Conservation (phyloP, 2,329 filamentous ascomycete species). For the Claviceps monticola region DNA sequence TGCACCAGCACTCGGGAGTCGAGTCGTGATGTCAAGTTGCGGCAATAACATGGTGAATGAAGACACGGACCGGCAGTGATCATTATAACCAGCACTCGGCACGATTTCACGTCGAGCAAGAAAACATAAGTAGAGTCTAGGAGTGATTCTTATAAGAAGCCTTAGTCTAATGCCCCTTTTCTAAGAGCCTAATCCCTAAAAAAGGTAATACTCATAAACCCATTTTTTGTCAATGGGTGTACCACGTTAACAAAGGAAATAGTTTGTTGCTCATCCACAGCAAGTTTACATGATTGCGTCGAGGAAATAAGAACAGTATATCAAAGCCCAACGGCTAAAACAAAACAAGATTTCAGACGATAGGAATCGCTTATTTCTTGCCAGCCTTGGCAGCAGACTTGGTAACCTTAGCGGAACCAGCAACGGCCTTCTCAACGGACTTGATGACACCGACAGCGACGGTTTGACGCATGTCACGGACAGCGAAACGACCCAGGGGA, state of each 20-base stretch:
- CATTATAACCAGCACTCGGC: too few relatives aligned
- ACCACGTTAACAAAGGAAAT: constrained; percentile 20
- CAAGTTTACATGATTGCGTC: constrained; percentile 29
- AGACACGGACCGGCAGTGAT: too few relatives aligned
- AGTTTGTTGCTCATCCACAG: constrained; percentile 29
- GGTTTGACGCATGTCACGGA: constrained; percentile 94
- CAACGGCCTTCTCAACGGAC: constrained; percentile 54
- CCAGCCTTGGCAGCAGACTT: constrained; percentile 59
- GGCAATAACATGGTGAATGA: too few relatives aligned
- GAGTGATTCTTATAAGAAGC: too few relatives aligned
- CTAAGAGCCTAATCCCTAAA: too few relatives aligned
- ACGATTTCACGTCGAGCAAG: too few relatives aligned
- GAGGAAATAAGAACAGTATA: constrained; percentile 28
- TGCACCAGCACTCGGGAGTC: too few relatives aligned
- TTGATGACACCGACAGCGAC: constrained; percentile 95
- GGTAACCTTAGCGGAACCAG: constrained; percentile 50
- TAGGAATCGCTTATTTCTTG: constrained; percentile 50
- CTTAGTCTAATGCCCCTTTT: too few relatives aligned
- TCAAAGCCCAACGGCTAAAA: constrained; percentile 13
- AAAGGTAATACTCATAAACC: too few relatives aligned
- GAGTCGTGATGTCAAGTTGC: too few relatives aligned
- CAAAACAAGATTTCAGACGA: constrained; percentile 12
- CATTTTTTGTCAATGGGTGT: constrained; percentile 5
- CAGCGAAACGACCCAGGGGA: constrained; percentile 98
- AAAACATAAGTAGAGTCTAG: too few relatives aligned